Conservation (phyloP, 2,329 filamentous ascomycete species). For the Metarhizium robertsii region DNA sequence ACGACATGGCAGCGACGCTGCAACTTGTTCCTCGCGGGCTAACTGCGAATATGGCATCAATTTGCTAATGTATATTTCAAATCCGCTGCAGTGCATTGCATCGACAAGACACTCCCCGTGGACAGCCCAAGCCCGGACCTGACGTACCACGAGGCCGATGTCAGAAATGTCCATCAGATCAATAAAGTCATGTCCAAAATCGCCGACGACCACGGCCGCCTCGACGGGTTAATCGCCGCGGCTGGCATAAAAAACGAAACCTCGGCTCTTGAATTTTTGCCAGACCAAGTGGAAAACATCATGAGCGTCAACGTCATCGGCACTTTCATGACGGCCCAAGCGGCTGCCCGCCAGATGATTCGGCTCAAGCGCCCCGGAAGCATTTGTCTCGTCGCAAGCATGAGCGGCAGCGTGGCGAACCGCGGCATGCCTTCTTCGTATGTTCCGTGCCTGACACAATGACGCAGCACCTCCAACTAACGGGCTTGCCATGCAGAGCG, state of each 20-base stretch:
- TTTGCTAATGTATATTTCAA: too few relatives aligned
- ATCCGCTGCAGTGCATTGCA: too few relatives aligned
- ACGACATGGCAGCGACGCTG: slow-evolving; percentile 31
- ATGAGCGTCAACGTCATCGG: slow-evolving; percentile 63
- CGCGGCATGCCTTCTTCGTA: slow-evolving; percentile 38
- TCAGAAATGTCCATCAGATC: slow-evolving; percentile 50
- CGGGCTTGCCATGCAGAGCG: slow-evolving; percentile 39
- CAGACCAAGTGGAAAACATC: slow-evolving; percentile 48
- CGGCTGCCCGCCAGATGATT: slow-evolving; percentile 48
- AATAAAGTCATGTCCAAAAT: slow-evolving; percentile 51
- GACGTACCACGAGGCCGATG: slow-evolving; percentile 31
- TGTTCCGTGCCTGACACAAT: too few relatives aligned
- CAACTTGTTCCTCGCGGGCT: too few relatives aligned
- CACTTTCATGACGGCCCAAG: neutral
- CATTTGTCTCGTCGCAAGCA: slow-evolving; percentile 48
- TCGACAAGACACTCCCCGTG: too few relatives aligned
- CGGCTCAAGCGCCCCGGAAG: slow-evolving; percentile 40
- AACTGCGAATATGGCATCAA: too few relatives aligned
- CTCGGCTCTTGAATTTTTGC: slow-evolving; percentile 56
- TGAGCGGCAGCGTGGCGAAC: slow-evolving; percentile 42
- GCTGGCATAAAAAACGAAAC: slow-evolving; percentile 62
- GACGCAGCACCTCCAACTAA: too few relatives aligned
- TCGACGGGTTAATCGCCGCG: slow-evolving; percentile 62
- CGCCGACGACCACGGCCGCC: slow-evolving; percentile 44
- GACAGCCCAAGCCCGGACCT: too few relatives aligned